Percentiles rank a stretch among this genome's conserved stretches.
Evolutionary conservation across 768 basidiomycete genomes (phyloP).

Genomic region (Naganishia onofrii): DNA sequence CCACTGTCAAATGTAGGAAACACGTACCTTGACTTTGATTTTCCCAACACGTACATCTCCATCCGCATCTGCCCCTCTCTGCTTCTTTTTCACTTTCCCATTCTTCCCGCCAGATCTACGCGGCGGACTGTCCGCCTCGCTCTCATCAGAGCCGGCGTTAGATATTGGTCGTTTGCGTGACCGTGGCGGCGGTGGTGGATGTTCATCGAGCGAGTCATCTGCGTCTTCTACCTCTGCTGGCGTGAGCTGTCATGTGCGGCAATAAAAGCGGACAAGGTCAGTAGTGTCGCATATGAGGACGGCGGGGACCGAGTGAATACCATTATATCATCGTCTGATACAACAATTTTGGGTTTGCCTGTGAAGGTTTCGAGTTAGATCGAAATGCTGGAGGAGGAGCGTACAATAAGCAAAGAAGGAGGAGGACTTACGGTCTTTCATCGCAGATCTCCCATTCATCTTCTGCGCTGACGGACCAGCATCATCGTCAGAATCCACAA

Average conservation of each 20-base stretch:
- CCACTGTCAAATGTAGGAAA: neutral
- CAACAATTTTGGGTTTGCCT: neutral
- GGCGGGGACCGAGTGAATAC: too few species aligned
- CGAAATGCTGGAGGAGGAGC: neutral
- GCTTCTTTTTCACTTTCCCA: neutral
- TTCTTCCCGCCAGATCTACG: neutral
- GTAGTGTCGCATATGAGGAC: neutral
- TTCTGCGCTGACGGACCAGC: neutral
- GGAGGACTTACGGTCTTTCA: neutral
- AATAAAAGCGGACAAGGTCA: neutral
- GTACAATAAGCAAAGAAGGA: neutral
- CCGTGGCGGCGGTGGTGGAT: neutral
- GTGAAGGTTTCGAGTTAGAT: neutral
- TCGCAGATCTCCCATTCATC: neutral
- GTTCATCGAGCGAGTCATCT: neutral
- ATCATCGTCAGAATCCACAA: neutral
- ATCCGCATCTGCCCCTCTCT: neutral
- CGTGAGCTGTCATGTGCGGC: neutral
- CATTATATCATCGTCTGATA: neutral
- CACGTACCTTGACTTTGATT: neutral
- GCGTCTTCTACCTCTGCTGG: conserved; percentile 1
- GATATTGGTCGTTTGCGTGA: conserved; percentile 21
- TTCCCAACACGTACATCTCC: too few species aligned
- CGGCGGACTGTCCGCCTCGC: neutral
- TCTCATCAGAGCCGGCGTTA: conserved; percentile 28